Percentiles rank a stretch among this genome's conserved stretches.
phyloP scores from a whole-genome alignment of 441 rosid species.

The Pelargonium australe region DNA sequence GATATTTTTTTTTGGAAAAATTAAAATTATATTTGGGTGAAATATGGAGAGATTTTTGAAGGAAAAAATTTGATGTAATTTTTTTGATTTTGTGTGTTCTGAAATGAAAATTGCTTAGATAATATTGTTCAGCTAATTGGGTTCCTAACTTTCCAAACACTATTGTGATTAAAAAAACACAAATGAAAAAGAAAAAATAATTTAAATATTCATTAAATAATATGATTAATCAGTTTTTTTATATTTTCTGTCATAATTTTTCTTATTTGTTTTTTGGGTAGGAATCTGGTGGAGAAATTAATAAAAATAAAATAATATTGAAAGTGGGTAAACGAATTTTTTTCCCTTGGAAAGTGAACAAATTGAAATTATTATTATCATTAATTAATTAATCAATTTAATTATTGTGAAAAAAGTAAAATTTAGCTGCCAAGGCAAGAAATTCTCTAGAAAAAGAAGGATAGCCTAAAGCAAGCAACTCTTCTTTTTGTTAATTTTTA shows the following conservation, averaged over 20 bases:
- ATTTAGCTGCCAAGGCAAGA: slow-evolving; percentile 8
- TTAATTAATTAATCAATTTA: not conserved
- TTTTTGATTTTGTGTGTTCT: not conserved
- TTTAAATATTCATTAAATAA: not conserved
- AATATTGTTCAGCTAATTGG: slow-evolving; percentile 9
- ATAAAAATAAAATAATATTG: no score
- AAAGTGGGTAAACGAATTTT: not conserved
- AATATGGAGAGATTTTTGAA: not conserved
- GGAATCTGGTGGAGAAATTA: no score
- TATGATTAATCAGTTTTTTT: not conserved
- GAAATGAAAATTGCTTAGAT: not conserved
- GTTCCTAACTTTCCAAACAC: slow-evolving; percentile 5
- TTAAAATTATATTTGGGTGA: not conserved
- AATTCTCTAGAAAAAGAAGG: slow-evolving; percentile 5
- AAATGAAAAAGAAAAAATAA: not conserved
- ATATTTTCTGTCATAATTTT: not conserved
- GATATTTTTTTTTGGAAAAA: not conserved
- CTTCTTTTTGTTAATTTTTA: no score
- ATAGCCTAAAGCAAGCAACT: not conserved
- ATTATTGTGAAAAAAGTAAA: slow-evolving; percentile 4
- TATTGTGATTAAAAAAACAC: not conserved
- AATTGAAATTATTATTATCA: not conserved
- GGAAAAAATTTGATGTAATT: not conserved
- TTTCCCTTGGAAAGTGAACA: not conserved
- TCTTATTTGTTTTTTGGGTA: no score